Percentiles rank a stretch among this genome's conserved stretches.
Evolutionary conservation across 2,329 filamentous ascomycete species (phyloP).

Genomic region (Hypocrella siamensis): DNA sequence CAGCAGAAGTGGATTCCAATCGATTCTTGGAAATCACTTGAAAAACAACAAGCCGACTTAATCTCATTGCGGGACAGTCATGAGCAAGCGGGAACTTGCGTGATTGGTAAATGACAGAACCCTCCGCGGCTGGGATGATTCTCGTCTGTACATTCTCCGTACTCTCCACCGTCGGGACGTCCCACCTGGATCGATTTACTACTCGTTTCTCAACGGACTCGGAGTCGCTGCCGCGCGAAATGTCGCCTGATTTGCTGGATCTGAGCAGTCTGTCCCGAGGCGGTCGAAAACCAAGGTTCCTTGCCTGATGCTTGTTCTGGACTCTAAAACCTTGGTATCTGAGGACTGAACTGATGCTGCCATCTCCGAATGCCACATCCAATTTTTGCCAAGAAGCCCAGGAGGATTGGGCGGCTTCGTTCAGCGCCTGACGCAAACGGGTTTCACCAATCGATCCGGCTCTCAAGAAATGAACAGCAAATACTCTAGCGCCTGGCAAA

Average conservation of each 20-base stretch:
- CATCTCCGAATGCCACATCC: too few species aligned
- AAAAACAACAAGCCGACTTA: constrained; percentile 28
- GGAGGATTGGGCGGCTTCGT: too few species aligned
- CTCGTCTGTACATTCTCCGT: constrained; percentile 74
- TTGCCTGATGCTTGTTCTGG: constrained; percentile 75
- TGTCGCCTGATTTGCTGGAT: constrained; percentile 61
- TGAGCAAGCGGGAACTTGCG: constrained; percentile 72
- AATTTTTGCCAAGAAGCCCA: too few species aligned
- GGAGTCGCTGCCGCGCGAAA: constrained; percentile 73
- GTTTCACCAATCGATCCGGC: too few species aligned
- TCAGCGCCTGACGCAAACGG: too few species aligned
- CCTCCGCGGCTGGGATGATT: constrained; percentile 83
- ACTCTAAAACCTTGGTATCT: constrained; percentile 70
- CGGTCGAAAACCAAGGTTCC: constrained; percentile 82
- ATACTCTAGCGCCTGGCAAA: too few species aligned
- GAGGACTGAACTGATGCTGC: too few species aligned
- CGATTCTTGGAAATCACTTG: too few species aligned
- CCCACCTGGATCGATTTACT: constrained; percentile 73
- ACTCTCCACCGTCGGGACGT: constrained; percentile 71
- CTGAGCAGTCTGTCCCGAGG: constrained; percentile 69
- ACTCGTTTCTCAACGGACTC: constrained; percentile 80
- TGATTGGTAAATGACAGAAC: constrained; percentile 62
- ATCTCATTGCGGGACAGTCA: constrained; percentile 69
- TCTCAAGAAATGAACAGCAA: too few species aligned
- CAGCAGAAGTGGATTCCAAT: background rate